Evolutionary conservation across 192 early-diverging fungal species (phyloP), one percentile per base, ranked within the genome.

Genomic region (Podila minutissima): DNA sequence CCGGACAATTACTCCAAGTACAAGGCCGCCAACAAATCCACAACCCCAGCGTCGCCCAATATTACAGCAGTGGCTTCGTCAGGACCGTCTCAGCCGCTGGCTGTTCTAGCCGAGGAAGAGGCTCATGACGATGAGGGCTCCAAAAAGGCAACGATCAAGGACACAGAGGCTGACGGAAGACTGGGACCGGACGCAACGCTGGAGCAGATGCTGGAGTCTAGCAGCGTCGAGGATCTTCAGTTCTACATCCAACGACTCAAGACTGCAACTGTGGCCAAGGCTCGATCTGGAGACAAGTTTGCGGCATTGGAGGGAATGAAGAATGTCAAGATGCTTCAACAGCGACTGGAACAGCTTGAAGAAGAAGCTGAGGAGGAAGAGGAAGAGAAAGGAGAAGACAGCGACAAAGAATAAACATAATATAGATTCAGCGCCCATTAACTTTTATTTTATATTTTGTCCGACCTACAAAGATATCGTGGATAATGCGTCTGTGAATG

Each of bases 261-360:
- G 63, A 81, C 77, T 10, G 77, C 72, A 15, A 81, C 77, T 5
- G 77, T 81, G n/a, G 65, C 77, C 26, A 81, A 81, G 62, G 77
- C 77, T 1, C 33, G 77, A 19, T 51, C 28, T 28, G 77, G 77
- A 26, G 67, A 49, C 31, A 81, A 81, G 66, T 41, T 73, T 64
- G 77, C 66, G 15, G 77, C 77, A 0, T 46, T 81, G 29, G 71
- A 81, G 59, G 71, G 70, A 1, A 81, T 81, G 77, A 81, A 81
- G 77, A 73, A 64, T n/a, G 77, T 81, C 20, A 81, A 81, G 50
- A 12, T 61, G 17, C 33, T 81, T 29, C 77, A 81, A 15, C 70
- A 67, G 53, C 66, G 71, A n/a, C 62, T 81, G 31, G 35, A 53
- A 11, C 57, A 69, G 32, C 32, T 81, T 3, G 71, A 72, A 58